phyloP scores from a whole-genome alignment of 2,329 filamentous ascomycete species.

The Botrytis fabae region DNA sequence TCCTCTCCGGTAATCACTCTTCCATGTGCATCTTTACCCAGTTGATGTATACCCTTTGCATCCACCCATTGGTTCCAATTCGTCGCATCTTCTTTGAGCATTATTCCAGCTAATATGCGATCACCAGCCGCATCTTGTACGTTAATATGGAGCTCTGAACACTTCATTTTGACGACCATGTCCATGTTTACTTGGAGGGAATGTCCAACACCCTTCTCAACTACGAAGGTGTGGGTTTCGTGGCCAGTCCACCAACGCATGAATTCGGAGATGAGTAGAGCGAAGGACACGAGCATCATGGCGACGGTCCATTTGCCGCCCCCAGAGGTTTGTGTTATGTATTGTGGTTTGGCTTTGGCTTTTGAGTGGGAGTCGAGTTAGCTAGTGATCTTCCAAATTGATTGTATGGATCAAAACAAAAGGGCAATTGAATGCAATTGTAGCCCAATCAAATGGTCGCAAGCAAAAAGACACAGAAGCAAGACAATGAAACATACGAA shows the following conservation, averaged over 20 bases:
- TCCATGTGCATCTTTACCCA: conserved; percentile 57
- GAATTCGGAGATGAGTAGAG: conserved; percentile 78
- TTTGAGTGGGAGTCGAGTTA: conserved; percentile 22
- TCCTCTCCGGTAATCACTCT: conserved; percentile 57
- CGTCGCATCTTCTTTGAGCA: conserved; percentile 74
- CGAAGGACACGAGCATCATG: conserved; percentile 70
- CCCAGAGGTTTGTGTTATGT: conserved; percentile 77
- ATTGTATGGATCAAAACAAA: background rate
- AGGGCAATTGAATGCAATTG: background rate
- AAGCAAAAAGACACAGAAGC: background rate
- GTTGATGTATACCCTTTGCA: conserved; percentile 62
- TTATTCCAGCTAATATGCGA: conserved; percentile 77
- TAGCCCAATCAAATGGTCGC: background rate
- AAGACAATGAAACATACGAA: conserved; percentile 65
- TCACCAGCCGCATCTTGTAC: conserved; percentile 95
- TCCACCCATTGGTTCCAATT: conserved; percentile 81
- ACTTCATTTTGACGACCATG: conserved; percentile 86
- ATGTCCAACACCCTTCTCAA: conserved; percentile 88
- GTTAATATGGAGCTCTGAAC: conserved; percentile 87
- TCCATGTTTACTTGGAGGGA: conserved; percentile 93
- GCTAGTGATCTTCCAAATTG: background rate
- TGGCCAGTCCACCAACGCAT: conserved; percentile 79
- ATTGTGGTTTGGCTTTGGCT: conserved; percentile 97
- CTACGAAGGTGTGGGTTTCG: conserved; percentile 86
- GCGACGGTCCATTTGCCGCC: conserved; percentile 93